Evolutionary conservation across 176 grass and related monocot genomes (phyloP).

Genomic region (Neostapfia colusana): DNA sequence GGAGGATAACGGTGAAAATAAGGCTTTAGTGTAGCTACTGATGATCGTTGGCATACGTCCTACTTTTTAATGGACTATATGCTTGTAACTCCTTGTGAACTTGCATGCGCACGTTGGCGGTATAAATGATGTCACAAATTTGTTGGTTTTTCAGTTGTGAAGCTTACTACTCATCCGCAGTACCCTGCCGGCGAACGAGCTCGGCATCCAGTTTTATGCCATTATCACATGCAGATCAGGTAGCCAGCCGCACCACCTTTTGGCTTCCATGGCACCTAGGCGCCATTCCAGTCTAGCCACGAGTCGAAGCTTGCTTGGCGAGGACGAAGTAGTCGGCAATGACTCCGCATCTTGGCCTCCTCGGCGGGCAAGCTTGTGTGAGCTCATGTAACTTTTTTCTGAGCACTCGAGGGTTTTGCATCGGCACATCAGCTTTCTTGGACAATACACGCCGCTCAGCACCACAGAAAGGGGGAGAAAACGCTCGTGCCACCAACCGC

Average conservation of each 20-base stretch:
- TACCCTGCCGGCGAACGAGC: not conserved
- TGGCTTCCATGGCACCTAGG: not conserved
- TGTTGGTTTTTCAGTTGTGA: constrained; percentile 26
- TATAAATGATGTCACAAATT: constrained; percentile 37
- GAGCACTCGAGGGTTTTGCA: not conserved
- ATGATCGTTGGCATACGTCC: constrained; percentile 52
- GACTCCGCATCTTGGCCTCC: not conserved
- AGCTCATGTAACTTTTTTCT: not conserved
- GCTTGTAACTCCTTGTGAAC: constrained; percentile 45
- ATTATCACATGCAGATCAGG: not conserved
- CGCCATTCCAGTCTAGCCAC: no score
- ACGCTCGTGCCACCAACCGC: not conserved
- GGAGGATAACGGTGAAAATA: constrained; percentile 44
- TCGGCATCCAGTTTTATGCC: not conserved
- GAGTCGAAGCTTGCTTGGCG: not conserved
- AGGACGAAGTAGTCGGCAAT: not conserved
- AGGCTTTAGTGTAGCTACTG: constrained; percentile 45
- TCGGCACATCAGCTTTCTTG: not conserved
- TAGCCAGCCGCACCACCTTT: not conserved
- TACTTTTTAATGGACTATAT: constrained; percentile 54
- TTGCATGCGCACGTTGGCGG: constrained; percentile 47
- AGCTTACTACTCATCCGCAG: not conserved
- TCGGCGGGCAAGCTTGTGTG: not conserved
- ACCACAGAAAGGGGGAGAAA: not conserved
- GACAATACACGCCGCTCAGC: not conserved